Evolutionary conservation across 495 filamentous ascomycete species (phyloP), one percentile per base, ranked within the genome.

Genomic region (Podospora appendiculata): DNA sequence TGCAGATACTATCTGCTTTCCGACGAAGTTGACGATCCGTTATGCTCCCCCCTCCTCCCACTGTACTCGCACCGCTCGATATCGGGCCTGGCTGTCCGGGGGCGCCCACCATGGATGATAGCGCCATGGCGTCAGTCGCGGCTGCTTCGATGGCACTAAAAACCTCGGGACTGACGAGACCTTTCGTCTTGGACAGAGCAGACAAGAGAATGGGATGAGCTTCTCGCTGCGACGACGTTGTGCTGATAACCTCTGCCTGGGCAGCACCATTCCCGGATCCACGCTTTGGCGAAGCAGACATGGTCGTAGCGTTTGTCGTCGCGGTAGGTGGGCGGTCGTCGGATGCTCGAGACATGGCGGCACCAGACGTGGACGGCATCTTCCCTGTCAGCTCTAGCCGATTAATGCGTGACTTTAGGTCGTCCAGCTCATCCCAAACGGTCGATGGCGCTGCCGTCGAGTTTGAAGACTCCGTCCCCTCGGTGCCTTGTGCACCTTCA

Each of bases 381-480:
- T 89, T 95, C 32, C 91, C 90, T 4, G 89, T 94, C 48, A 92
- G 65, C 64, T 98, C 93, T n/a, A 98, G 78, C 44, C 88, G 88
- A 53, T 87, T 83, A 56, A 98, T 95, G 17, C 94, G 82, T 9
- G 89, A 92, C 64, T 97, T 98, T 11, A 98, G 71, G 49, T 97
- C 94, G 58, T 98, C 93, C 16, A 98, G 70, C 68, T 98, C 93
- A 65, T 98, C 93, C 94, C 94, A 98, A 9, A 98, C 88, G 1
- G 89, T 94, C 2, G 93, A 95, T 17, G 90, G 86, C 8, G 90
- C 89, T 2, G 83, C 90, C 0, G 88, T 89, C 0, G 93, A 97
- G 18, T 84, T 73, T 0, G 88, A 90, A 0, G 91, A 96, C 53
- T 88, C 88, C 3, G 89, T 90, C 46, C 76, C 82, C 47, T 85